Evolutionary conservation across 2,329 filamentous ascomycete genomes (phyloP).

Genomic region (Cryoendolithus antarcticus): DNA sequence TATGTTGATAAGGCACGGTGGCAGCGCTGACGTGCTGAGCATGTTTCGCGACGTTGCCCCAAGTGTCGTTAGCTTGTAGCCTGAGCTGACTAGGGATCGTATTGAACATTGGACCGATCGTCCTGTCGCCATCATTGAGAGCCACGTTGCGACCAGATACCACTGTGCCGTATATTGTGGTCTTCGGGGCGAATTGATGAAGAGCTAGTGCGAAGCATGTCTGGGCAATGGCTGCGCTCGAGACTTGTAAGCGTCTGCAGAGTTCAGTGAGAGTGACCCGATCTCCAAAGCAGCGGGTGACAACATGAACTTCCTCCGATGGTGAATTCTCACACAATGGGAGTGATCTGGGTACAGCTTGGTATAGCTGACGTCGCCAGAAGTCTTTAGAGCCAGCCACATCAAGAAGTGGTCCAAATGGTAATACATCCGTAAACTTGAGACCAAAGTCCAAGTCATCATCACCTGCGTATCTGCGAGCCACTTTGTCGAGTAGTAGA

Average conservation of each 20-base stretch:
- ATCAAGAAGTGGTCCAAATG: constrained; percentile 53
- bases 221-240: constrained; percentile 67
- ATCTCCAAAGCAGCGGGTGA: not conserved
- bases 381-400: constrained; percentile 44
- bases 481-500: constrained; percentile 51
- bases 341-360: not conserved
- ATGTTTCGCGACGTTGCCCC: constrained; percentile 45
- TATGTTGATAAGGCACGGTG: constrained; percentile 62
- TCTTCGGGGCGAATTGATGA: constrained; percentile 34
- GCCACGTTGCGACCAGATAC: constrained; percentile 67
- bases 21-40: constrained; percentile 62
- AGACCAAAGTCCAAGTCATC: constrained; percentile 28
- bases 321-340: not conserved
- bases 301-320: not conserved
- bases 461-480: constrained; percentile 35
- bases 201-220: constrained; percentile 59
- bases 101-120: constrained; percentile 81
- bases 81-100: constrained; percentile 61
- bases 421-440: constrained; percentile 53
- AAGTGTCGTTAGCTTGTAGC: constrained; percentile 36
- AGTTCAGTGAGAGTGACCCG: constrained; percentile 22
- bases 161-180: constrained; percentile 57
- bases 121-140: constrained; percentile 49
- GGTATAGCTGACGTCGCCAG: constrained; percentile 40
- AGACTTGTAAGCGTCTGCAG: constrained; percentile 53